Base-by-base conservation (phyloP, 2,329 filamentous ascomycete species). In the Paracoccidioides lutzii region DNA sequence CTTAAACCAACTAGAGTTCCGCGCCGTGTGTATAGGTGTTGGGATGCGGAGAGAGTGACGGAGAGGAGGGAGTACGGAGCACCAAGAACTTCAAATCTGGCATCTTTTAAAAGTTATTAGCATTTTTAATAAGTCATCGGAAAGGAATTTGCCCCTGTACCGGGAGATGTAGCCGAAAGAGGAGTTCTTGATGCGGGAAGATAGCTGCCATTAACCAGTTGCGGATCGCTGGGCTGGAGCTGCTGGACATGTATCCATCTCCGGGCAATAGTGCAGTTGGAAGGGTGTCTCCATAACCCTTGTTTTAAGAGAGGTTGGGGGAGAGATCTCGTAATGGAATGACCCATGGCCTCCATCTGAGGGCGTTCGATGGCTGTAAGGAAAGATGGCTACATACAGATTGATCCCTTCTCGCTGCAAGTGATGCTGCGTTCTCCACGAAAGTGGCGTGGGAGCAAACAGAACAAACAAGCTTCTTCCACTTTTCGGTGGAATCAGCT, bases 51-150 rank as follows among this genome's bases (percentile, higher is more conserved):
- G 53, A 98, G 81, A 6, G 86, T 88, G 61, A 95, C 90, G 28
- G 91, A 96, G 63, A 98, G 84, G 60, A 98, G 82, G 55, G 93
- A 97, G 72, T 93, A 93, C 1, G 91, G 90, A 30, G 88, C 82
- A 59, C 93, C 93, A 61, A 98, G 77, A 50, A 97, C 89, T 72
- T 97, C 89, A 71, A 98, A 98, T 57, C 84, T 84, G 55, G 93
- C 93, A 80, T 97, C 93, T 96, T 53, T 41, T 35, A 28, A 22
- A 35, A 3, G 22, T n/a, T 35, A 33, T 54, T 54, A 54, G 53
- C 33, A 10, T 14, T 48, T 22, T 32, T 52, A 2, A 28, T 15
- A 43, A 15, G 22, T 7, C 32, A 35, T 30, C 45, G 30, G 6
- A 22, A 14, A 32, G 43, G 33, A 30, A 46, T 41, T 14, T 2